Evolutionary conservation across 1,284 basidiomycete genomes (phyloP).

Genomic region (Irpex sp.): DNA sequence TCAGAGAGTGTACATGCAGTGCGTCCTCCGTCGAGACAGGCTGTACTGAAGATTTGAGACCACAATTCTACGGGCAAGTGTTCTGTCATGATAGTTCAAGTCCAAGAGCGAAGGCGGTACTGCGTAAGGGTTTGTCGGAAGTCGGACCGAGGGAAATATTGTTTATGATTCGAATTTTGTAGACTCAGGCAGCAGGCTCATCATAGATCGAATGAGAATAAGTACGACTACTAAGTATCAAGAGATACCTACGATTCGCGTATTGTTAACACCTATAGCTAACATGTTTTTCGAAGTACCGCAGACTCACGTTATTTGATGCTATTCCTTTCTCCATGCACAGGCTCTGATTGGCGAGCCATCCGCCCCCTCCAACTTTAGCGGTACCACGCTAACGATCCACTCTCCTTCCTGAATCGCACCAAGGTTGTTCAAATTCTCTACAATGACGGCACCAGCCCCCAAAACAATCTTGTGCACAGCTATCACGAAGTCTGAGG

Average conservation of each 20-base stretch:
- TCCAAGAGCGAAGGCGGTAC: neutral
- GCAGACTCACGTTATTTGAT: neutral
- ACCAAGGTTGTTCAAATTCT: conserved; percentile 58
- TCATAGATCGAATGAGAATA: too few species aligned
- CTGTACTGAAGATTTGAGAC: conserved; percentile 12
- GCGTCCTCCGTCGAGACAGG: conserved; percentile 15
- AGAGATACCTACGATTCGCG: too few species aligned
- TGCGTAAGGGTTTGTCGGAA: neutral
- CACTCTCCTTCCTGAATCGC: conserved; percentile 35
- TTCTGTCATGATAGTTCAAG: conserved; percentile 10
- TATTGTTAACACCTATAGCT: neutral
- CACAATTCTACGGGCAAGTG: conserved; percentile 12
- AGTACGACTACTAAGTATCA: too few species aligned
- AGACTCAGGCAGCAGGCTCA: too few species aligned
- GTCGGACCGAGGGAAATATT: neutral
- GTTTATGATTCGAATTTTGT: neutral
- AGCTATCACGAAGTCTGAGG: conserved; percentile 35
- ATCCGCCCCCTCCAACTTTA: conserved; percentile 55
- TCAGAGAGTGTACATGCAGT: conserved; percentile 14
- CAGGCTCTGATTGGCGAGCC: conserved; percentile 66
- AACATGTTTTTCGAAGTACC: neutral
- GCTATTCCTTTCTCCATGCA: conserved; percentile 34
- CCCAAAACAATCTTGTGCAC: conserved; percentile 58
- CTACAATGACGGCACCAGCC: conserved; percentile 57
- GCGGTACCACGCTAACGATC: conserved; percentile 51